These are phyloP conservation scores for Bonnemaisonia californica DNA, from an alignment of 31 red algal species.

Conservation along the genomic window DNA sequence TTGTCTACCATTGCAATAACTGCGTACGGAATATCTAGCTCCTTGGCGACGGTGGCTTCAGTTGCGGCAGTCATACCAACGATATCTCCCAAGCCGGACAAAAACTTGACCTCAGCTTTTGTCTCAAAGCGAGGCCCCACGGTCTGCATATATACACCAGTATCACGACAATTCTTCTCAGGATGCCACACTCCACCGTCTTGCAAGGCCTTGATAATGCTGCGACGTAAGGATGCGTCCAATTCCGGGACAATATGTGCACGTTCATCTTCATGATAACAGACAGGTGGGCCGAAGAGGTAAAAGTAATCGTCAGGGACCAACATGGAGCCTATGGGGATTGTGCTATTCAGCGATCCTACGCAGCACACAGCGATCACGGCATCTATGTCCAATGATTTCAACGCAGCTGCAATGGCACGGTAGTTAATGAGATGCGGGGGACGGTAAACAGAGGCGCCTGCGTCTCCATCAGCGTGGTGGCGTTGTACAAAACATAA, in stretches of 20 bases:
- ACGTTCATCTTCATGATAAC: slow-evolving; percentile 78
- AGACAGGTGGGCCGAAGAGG: slow-evolving; percentile 63
- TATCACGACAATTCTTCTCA: neutral
- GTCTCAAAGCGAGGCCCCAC: slow-evolving; percentile 97
- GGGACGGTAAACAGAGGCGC: slow-evolving; percentile 65
- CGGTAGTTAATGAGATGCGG: slow-evolving; percentile 90
- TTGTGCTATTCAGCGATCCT: slow-evolving; percentile 66
- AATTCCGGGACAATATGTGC: slow-evolving; percentile 88
- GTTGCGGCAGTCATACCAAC: slow-evolving; percentile 96
- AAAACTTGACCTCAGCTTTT: slow-evolving; percentile 78
- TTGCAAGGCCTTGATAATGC: slow-evolving; percentile 42
- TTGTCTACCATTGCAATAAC: slow-evolving; percentile 95
- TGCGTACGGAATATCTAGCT: slow-evolving; percentile 78
- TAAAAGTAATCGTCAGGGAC: slow-evolving; percentile 93
- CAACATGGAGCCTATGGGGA: slow-evolving; percentile 71
- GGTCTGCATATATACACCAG: slow-evolving; percentile 92
- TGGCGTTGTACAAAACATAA: slow-evolving; percentile 94
- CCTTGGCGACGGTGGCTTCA: slow-evolving; percentile 81
- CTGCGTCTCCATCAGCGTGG: slow-evolving; percentile 73
- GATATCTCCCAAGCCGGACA: slow-evolving; percentile 74
- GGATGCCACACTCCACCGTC: neutral
- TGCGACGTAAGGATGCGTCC: slow-evolving; percentile 41
- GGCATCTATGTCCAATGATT: slow-evolving; percentile 32
- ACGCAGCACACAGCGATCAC: slow-evolving; percentile 89
- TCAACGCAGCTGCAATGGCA: slow-evolving; percentile 76